Conservation (phyloP, 2,329 filamentous ascomycete species). For the Alternaria postmessia region DNA sequence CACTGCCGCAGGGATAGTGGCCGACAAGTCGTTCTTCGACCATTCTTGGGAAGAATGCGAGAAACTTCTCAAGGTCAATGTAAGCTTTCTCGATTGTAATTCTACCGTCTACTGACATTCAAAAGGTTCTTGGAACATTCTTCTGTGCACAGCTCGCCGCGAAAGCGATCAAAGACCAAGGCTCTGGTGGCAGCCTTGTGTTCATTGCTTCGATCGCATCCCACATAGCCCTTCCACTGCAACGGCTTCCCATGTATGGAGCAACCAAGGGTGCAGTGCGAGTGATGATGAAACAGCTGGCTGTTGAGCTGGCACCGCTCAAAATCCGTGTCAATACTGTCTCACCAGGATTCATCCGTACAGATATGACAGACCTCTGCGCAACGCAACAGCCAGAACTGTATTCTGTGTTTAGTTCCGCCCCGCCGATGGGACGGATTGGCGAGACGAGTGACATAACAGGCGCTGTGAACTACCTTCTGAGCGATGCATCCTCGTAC, state of each 20-base stretch:
- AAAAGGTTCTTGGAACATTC: too few species aligned
- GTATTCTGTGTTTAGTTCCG: constrained; percentile 66
- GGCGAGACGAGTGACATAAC: constrained; percentile 63
- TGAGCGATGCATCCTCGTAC: constrained; percentile 62
- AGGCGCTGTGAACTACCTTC: constrained; percentile 65
- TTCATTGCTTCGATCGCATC: too few species aligned
- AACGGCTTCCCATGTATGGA: constrained; percentile 41
- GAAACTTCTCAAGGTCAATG: too few species aligned
- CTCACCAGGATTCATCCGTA: constrained; percentile 49
- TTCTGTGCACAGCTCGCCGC: too few species aligned
- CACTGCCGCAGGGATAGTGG: too few species aligned
- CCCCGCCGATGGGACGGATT: constrained; percentile 64
- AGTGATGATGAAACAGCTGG: constrained; percentile 55
- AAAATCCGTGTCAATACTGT: constrained; percentile 51
- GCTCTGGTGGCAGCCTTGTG: too few species aligned
- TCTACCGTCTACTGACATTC: too few species aligned
- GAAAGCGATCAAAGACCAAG: too few species aligned
- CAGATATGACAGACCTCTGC: constrained; percentile 52
- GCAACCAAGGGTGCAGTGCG: constrained; percentile 56
- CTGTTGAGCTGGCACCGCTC: constrained; percentile 52
- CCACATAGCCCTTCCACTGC: too few species aligned
- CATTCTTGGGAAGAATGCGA: too few species aligned
- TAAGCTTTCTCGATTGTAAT: too few species aligned
- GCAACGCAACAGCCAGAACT: constrained; percentile 63
- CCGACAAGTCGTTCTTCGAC: too few species aligned